Conservation (phyloP, 768 basidiomycete species). For the Russula virescens region DNA sequence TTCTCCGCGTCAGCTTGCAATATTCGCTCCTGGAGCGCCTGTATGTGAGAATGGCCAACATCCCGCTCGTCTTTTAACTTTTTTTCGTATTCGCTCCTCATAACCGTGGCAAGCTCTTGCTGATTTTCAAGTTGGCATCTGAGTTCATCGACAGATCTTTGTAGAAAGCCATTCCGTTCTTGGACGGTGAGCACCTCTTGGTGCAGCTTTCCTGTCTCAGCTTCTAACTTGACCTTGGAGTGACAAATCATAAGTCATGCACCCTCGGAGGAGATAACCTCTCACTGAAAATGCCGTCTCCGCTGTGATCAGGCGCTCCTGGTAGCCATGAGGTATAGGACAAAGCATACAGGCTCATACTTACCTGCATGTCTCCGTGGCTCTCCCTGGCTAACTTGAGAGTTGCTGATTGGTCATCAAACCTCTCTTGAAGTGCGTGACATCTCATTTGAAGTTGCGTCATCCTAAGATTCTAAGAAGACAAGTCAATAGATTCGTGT, state of each 20-base stretch:
- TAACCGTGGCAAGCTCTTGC: constrained; percentile 12
- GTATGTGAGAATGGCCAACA: constrained; percentile 13
- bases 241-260: neutral
- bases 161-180: constrained; percentile 36
- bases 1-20: constrained; percentile 22
- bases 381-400: constrained; percentile 51
- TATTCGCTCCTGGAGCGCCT: constrained; percentile 17
- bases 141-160: constrained; percentile 24
- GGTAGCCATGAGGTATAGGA: neutral
- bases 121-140: constrained; percentile 17
- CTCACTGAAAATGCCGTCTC: constrained; percentile 37
- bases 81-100: constrained; percentile 17
- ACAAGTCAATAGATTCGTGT: neutral
- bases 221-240: constrained; percentile 30
- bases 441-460: constrained; percentile 21
- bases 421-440: constrained; percentile 52
- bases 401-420: constrained; percentile 51
- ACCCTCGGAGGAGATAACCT: constrained; percentile 19
- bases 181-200: constrained; percentile 38
- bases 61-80: constrained; percentile 19
- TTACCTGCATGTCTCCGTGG: constrained; percentile 46
- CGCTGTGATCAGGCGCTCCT: constrained; percentile 37
- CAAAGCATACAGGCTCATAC: neutral
- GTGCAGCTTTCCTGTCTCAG: constrained; percentile 33
- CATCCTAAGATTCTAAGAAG: constrained; percentile 3